Evolutionary conservation across 2,329 filamentous ascomycete species (phyloP), one percentile per base, ranked within the genome.

Genomic region (Penicillium griseofulvum): DNA sequence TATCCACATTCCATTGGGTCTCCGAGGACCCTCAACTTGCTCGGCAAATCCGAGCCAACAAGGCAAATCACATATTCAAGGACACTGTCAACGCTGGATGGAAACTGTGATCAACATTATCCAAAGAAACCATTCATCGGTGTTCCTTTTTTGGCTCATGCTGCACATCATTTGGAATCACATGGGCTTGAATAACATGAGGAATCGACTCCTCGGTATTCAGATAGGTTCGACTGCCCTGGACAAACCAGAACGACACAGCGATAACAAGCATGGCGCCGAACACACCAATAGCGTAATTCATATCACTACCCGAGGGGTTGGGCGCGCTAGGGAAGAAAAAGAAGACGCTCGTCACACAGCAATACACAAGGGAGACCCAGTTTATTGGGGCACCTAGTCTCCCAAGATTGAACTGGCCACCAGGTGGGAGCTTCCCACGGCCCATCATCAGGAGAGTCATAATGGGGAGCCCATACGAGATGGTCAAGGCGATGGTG

Each of bases 281-380:
- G 57, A 83, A 83, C 0, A 83, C 80, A 1, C 76, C 81, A 59
- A 83, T 81, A 8, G 81, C 81, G 62, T 79, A 83, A 63, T 83
- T 83, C 81, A 83, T 83, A 53, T 83, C 78, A n/a, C 70, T 67
- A 0, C 71, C 65, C 0, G 73, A 57, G 0, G 81, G 80, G 48
- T 75, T 74, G 0, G 80, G 80, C 0, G 56, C 59, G 0, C 66
- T 64, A 0, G 80, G 80, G 58, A 83, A 83, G 68, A 83, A 81
- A 73, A 82, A 83, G 64, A 83, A 82, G n/a, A 83, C 71, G 0
- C 78, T 80, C 1, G 79, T 81, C 39, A 82, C 63, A 50, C 62
- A 66, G 63, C 80, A 82, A 66, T 82, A 83, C 5, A 80, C 60
- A 26, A 82, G 64, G 2, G 78, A 79, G 26, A 81, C 61, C 72